Conservation (phyloP, 2,329 filamentous ascomycete genomes). For the Calonectria henricotiae region DNA sequence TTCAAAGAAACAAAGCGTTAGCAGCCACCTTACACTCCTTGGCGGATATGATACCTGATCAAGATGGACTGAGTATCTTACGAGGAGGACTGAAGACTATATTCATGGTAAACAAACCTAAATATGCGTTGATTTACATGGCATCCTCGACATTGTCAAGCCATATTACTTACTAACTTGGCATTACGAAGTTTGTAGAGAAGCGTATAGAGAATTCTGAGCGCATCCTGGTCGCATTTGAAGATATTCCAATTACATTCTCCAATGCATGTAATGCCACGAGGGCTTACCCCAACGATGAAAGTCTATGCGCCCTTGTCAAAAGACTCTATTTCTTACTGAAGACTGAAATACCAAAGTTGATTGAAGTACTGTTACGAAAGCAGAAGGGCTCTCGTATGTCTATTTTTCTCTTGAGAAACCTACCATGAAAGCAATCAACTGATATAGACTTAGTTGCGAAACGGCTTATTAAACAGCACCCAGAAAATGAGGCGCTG, state of each 20-base stretch:
- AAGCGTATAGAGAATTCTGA: constrained; percentile 29
- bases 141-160: neutral
- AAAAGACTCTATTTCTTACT: neutral
- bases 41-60: neutral
- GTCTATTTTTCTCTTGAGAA: neutral
- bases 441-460: neutral
- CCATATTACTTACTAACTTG: neutral
- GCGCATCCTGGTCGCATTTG: constrained; percentile 25
- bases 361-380: constrained; percentile 18
- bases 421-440: too few species aligned
- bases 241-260: constrained; percentile 32
- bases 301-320: neutral
- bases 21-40: neutral
- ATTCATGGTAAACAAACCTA: constrained; percentile 15
- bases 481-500: constrained; percentile 31
- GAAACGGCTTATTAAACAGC: constrained; percentile 22
- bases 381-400: constrained; percentile 24
- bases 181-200: neutral
- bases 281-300: constrained; percentile 5
- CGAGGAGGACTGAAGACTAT: constrained; percentile 23
- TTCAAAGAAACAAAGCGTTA: neutral
- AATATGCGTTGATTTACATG: too few species aligned
- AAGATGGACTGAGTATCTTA: constrained; percentile 22
- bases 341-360: neutral
- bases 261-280: constrained; percentile 16